phyloP scores from a whole-genome alignment of 2,329 filamentous ascomycete species.

The Chaetomium olivaceum region DNA sequence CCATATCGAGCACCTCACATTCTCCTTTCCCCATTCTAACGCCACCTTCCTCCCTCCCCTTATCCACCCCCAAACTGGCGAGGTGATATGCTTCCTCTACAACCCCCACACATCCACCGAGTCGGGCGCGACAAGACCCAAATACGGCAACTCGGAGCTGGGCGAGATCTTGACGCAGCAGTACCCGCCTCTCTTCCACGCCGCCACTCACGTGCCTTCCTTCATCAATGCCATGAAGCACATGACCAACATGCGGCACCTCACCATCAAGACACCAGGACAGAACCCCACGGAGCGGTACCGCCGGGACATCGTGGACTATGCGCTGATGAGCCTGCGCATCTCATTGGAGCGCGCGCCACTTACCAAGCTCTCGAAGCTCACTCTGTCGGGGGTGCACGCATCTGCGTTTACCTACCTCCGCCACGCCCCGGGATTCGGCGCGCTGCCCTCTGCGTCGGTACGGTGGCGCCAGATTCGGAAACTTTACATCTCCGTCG shows the following conservation, averaged over 20 bases:
- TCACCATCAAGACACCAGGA: slow-evolving; percentile 75
- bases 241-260: slow-evolving; percentile 68
- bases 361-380: slow-evolving; percentile 63
- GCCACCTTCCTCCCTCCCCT: slow-evolving; percentile 84
- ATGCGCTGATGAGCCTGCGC: slow-evolving; percentile 81
- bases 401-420: slow-evolving; percentile 76
- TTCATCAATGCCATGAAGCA: slow-evolving; percentile 75
- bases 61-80: slow-evolving; percentile 72
- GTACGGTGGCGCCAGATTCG: slow-evolving; percentile 77
- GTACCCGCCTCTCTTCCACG: slow-evolving; percentile 86
- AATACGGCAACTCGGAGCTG: slow-evolving; percentile 77
- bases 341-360: slow-evolving; percentile 77
- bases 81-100: slow-evolving; percentile 79
- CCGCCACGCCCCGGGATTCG: slow-evolving; percentile 71
- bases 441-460: slow-evolving; percentile 69
- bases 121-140: slow-evolving; percentile 64
- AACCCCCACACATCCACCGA: slow-evolving; percentile 70
- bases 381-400: slow-evolving; percentile 74
- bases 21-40: slow-evolving; percentile 73
- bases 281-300: slow-evolving; percentile 70
- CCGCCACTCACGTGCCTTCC: slow-evolving; percentile 81
- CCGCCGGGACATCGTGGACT: slow-evolving; percentile 78
- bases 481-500: slow-evolving; percentile 70
- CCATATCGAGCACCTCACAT: slow-evolving; percentile 75
- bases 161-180: slow-evolving; percentile 81